These are phyloP conservation scores for Penicillium sp. DNA, from an alignment of 2,329 filamentous ascomycete species.

Conservation along the genomic window DNA sequence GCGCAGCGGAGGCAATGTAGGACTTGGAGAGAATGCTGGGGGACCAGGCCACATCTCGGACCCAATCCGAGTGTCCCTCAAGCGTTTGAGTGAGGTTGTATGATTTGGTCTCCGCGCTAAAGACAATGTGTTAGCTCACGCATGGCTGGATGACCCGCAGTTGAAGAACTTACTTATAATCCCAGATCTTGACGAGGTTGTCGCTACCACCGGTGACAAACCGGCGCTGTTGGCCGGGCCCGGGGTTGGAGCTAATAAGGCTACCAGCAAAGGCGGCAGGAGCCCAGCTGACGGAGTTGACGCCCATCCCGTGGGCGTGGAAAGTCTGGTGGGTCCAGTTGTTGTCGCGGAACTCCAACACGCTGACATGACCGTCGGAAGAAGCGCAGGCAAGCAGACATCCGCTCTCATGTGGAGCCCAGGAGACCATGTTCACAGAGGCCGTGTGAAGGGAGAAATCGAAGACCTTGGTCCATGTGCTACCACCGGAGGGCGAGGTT, in stretches of 20 bases:
- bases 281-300: conserved; percentile 95
- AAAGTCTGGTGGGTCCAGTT: conserved; percentile 87
- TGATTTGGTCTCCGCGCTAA: conserved; percentile 49
- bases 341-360: conserved; percentile 96
- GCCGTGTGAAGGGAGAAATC: conserved; percentile 92
- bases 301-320: conserved; percentile 85
- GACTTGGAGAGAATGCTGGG: conserved; percentile 92
- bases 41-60: conserved; percentile 94
- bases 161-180: conserved; percentile 56
- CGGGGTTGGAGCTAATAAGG: conserved; percentile 68
- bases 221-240: conserved; percentile 63
- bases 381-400: conserved; percentile 93
- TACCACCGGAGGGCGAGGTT: conserved; percentile 43
- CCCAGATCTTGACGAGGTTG: conserved; percentile 91
- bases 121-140: conserved; percentile 1
- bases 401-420: conserved; percentile 94
- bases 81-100: conserved; percentile 58
- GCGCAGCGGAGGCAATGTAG: conserved; percentile 91
- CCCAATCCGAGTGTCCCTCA: conserved; percentile 87
- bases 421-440: conserved; percentile 92
- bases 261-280: conserved; percentile 79
- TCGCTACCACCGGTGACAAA: conserved; percentile 96
- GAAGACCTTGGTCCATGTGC: conserved; percentile 79
- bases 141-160: neutral
- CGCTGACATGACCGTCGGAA: conserved; percentile 86